Evolutionary conservation across 805 yeast genomes (phyloP).

Genomic region (Kluyveromyces aestuarii): DNA sequence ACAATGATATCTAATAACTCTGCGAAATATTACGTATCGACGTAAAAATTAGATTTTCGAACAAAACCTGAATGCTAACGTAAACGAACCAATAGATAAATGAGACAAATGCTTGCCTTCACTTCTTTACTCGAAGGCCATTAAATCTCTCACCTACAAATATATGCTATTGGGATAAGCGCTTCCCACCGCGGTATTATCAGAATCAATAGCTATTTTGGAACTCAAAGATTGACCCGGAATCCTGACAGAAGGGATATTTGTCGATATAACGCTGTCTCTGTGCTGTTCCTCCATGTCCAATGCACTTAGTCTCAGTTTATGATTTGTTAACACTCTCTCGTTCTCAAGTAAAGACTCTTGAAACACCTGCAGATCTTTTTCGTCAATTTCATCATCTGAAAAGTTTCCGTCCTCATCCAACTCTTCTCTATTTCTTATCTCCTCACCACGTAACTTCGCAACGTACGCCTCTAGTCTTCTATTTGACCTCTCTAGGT

Average conservation of each 20-base stretch:
- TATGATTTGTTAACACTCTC: conserved; percentile 43
- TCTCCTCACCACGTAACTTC: conserved; percentile 25
- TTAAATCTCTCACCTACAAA: conserved; percentile 8
- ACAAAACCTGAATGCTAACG: no score
- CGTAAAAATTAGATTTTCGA: no score
- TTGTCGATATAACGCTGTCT: conserved; percentile 14
- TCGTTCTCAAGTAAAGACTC: conserved; percentile 53
- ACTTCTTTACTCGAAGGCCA: no score
- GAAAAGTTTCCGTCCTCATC: conserved; percentile 14
- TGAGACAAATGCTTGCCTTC: no score
- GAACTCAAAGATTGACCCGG: neutral
- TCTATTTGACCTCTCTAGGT: conserved; percentile 43
- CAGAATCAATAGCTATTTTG: conserved; percentile 23
- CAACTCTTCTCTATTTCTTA: conserved; percentile 7
- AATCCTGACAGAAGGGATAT: neutral
- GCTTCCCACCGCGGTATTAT: conserved; percentile 30
- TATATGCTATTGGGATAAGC: conserved; percentile 30
- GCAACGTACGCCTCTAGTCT: conserved; percentile 37
- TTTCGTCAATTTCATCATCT: conserved; percentile 28
- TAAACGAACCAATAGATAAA: no score
- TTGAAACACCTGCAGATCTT: conserved; percentile 41
- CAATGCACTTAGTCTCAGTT: conserved; percentile 36
- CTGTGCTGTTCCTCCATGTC: conserved; percentile 41
- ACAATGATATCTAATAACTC: no score
- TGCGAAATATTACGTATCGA: no score